These are phyloP conservation scores for Hansfordia pulvinata DNA, from an alignment of 2,329 filamentous ascomycete species.

Conservation along the genomic window DNA sequence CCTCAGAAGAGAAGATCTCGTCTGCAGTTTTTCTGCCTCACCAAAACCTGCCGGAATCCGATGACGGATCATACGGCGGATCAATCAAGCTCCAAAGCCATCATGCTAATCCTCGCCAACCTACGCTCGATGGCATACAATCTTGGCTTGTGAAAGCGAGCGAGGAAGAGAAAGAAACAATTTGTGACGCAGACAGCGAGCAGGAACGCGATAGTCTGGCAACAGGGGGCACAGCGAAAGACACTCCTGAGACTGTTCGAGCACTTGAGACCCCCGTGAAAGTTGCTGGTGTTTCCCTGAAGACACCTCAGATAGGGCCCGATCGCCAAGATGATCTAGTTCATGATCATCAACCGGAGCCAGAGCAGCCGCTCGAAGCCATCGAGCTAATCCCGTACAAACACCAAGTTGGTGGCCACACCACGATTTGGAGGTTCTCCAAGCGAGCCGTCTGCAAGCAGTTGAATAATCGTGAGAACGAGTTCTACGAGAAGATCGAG, in stretches of 20 bases:
- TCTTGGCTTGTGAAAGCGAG: slow-evolving; percentile 47
- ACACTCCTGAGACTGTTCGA: slow-evolving; percentile 10
- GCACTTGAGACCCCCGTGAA: slow-evolving; percentile 9
- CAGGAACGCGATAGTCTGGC: no score
- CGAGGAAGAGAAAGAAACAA: no score
- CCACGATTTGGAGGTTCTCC: slow-evolving; percentile 91
- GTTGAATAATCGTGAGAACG: slow-evolving; percentile 94
- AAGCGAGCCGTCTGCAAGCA: slow-evolving; percentile 94
- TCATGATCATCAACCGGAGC: slow-evolving; percentile 35
- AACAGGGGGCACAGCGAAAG: slow-evolving; percentile 13
- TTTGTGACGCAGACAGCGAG: no score
- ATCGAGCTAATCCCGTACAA: slow-evolving; percentile 95
- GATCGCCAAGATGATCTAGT: slow-evolving; percentile 32
- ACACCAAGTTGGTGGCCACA: slow-evolving; percentile 95
- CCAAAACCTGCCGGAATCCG: slow-evolving; percentile 36
- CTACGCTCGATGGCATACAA: slow-evolving; percentile 22
- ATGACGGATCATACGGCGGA: slow-evolving; percentile 14
- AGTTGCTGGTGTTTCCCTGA: slow-evolving; percentile 16
- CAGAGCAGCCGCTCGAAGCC: slow-evolving; percentile 61
- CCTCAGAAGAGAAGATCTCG: slow-evolving; percentile 75
- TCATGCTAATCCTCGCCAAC: slow-evolving; percentile 15
- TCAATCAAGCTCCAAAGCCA: slow-evolving; percentile 12
- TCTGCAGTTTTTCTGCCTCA: slow-evolving; percentile 74
- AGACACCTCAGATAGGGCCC: slow-evolving; percentile 23
- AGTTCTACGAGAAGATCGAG: slow-evolving; percentile 97